Evolutionary conservation across 495 filamentous ascomycete species (phyloP).

Genomic region (Xylaria flabelliformis): DNA sequence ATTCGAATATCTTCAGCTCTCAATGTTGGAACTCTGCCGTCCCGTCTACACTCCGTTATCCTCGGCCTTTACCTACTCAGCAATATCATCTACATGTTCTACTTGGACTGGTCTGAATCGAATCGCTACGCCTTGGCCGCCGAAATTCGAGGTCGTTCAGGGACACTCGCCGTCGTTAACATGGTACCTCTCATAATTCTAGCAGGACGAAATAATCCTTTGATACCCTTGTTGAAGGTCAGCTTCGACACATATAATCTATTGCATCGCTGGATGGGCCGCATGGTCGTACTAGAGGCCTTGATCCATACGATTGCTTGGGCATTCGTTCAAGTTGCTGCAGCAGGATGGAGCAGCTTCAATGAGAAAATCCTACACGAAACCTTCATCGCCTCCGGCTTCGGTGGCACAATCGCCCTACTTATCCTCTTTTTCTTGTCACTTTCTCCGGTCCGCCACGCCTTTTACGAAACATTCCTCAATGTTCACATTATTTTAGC

Average conservation of each 20-base stretch:
- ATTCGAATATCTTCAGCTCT: conserved; percentile 76
- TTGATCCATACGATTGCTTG: conserved; percentile 76
- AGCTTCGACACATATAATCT: conserved; percentile 92
- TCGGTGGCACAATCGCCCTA: conserved; percentile 61
- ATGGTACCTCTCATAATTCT: conserved; percentile 82
- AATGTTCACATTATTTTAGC: conserved; percentile 78
- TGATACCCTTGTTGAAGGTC: conserved; percentile 74
- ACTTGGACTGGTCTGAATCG: conserved; percentile 61
- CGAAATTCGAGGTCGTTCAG: conserved; percentile 75
- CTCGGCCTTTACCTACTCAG: conserved; percentile 68
- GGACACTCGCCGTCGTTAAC: conserved; percentile 77
- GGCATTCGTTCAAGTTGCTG: conserved; percentile 70
- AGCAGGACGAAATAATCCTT: conserved; percentile 81
- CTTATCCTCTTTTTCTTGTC: conserved; percentile 66
- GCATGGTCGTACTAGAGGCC: conserved; percentile 75
- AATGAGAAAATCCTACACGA: conserved; percentile 52
- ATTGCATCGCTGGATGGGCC: conserved; percentile 85
- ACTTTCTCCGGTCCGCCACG: conserved; percentile 80
- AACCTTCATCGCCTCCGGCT: conserved; percentile 63
- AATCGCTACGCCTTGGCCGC: conserved; percentile 61
- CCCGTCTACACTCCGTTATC: conserved; percentile 78
- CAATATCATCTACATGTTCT: conserved; percentile 69
- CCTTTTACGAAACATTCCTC: conserved; percentile 95
- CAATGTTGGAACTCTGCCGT: conserved; percentile 86
- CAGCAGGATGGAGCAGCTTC: conserved; percentile 68